Evolutionary conservation across 352 stramenopile genomes (phyloP).

Genomic region (Pythium utonaiense): DNA sequence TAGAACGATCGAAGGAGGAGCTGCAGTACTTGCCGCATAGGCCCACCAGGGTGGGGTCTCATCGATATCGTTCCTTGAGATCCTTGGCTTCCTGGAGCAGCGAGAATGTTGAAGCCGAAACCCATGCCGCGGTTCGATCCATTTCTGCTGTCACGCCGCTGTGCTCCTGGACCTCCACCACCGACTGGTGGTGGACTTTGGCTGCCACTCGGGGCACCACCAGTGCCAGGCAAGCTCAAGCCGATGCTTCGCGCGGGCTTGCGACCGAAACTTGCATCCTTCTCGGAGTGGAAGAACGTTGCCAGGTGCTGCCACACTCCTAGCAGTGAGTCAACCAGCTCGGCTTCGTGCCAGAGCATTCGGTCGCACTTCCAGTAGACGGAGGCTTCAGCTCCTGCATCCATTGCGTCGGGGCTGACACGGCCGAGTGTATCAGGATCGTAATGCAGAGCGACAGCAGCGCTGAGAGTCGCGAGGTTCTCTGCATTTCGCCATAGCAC

Average conservation of each 20-base stretch:
- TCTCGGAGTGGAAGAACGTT: conserved; percentile 64
- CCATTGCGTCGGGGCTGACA: conserved; percentile 41
- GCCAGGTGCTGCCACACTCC: conserved; percentile 81
- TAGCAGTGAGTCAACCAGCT: conserved; percentile 73
- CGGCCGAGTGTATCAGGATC: conserved; percentile 65
- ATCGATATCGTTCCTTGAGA: conserved; percentile 43
- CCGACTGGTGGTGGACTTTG: conserved; percentile 47
- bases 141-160: conserved; percentile 15
- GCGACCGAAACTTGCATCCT: conserved; percentile 72
- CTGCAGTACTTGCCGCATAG: conserved; percentile 82
- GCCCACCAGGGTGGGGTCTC: conserved; percentile 65
- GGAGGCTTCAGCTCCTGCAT: conserved; percentile 11
- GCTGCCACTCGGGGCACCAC: conserved; percentile 19
- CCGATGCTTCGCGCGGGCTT: conserved; percentile 45
- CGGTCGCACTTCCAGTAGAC: conserved; percentile 81
- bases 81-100: conserved; percentile 19
- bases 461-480: conserved; percentile 62
- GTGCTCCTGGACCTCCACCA: neutral
- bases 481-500: conserved; percentile 80
- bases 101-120: conserved; percentile 56
- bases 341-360: conserved; percentile 67
- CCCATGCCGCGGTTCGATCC: conserved; percentile 33
- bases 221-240: conserved; percentile 17
- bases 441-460: conserved; percentile 80
- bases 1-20: conserved; percentile 74